phyloP scores from a whole-genome alignment of 2,329 filamentous ascomycete genomes.

The Aspergillus thermomutatus region DNA sequence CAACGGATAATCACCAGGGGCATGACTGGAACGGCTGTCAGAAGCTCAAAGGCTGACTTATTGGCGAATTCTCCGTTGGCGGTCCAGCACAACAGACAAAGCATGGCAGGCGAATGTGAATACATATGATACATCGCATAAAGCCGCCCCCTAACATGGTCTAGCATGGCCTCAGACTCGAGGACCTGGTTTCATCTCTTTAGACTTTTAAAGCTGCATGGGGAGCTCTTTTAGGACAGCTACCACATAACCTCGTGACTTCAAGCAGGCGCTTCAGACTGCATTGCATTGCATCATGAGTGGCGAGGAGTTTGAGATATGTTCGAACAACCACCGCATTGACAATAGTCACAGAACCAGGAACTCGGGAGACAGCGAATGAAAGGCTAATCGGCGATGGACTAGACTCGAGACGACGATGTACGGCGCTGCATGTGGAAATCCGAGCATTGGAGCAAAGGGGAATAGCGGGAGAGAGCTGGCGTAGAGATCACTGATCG shows the following conservation, averaged over 20 bases:
- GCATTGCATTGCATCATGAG: slow-evolving; percentile 16
- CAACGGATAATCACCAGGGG: no score
- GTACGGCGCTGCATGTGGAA: slow-evolving; percentile 2
- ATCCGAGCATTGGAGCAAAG: slow-evolving; percentile 7
- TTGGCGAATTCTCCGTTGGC: not conserved
- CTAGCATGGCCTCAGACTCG: not conserved
- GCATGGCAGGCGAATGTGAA: not conserved
- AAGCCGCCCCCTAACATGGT: slow-evolving; percentile 17
- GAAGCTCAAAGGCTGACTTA: no score
- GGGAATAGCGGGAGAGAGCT: slow-evolving; percentile 17
- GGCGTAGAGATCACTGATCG: slow-evolving; percentile 32
- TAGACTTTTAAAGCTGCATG: slow-evolving; percentile 12
- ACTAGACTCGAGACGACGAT: not conserved
- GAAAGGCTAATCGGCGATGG: not conserved
- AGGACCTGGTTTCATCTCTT: not conserved
- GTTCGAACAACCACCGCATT: slow-evolving; percentile 4
- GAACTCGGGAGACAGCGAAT: slow-evolving; percentile 10
- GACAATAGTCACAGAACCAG: slow-evolving; percentile 9
- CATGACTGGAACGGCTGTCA: no score
- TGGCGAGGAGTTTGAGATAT: slow-evolving; percentile 4
- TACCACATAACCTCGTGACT: slow-evolving; percentile 21
- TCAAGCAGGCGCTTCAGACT: slow-evolving; percentile 12
- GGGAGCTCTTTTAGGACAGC: slow-evolving; percentile 11
- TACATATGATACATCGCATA: slow-evolving; percentile 13
- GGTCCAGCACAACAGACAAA: slow-evolving; percentile 6